Conservation (phyloP, 805 yeast genomes). For the Ogataea philodendri region DNA sequence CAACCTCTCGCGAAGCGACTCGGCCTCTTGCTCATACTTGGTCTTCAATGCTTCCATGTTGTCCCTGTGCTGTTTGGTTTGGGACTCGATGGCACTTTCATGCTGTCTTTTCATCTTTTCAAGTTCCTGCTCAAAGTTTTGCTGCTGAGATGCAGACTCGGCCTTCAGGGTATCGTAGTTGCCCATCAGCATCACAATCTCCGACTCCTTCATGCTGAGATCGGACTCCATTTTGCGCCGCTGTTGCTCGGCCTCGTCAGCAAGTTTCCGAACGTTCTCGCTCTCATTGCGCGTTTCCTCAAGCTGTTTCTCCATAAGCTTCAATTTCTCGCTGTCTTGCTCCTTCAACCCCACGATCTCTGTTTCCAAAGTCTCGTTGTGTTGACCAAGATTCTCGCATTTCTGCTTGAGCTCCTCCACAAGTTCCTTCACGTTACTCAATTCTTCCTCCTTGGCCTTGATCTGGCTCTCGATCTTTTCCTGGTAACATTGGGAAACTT, state of each 20-base stretch:
- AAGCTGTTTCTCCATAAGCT: conserved; percentile 6
- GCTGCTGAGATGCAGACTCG: background rate
- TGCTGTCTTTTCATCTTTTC: conserved; percentile 2
- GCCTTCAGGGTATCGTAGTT: conserved; percentile 7
- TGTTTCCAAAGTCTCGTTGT: conserved; percentile 10
- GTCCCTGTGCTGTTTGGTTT: background rate
- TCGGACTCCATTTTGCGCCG: conserved; percentile 6
- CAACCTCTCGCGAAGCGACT: conserved; percentile 7
- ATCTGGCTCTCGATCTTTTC: conserved; percentile 26
- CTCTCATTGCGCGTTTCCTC: conserved; percentile 7
- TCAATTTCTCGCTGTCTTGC: conserved; percentile 7
- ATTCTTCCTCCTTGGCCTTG: conserved; percentile 11
- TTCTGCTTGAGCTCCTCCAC: conserved; percentile 13
- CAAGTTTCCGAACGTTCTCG: conserved; percentile 4
- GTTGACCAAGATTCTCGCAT: conserved; percentile 6
- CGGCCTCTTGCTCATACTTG: background rate
- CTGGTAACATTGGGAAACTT: conserved; percentile 35
- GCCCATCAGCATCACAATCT: conserved; percentile 9
- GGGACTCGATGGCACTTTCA: background rate
- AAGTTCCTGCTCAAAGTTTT: background rate
- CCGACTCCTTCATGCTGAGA: conserved; percentile 8
- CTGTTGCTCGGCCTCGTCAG: conserved; percentile 9
- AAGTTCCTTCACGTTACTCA: conserved; percentile 7
- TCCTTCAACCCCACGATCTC: conserved; percentile 8
- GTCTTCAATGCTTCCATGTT: background rate